Evolutionary conservation across 805 yeast genomes (phyloP), one percentile per base, ranked within the genome.

Genomic region (Cyberlindnera euphorbiae): DNA sequence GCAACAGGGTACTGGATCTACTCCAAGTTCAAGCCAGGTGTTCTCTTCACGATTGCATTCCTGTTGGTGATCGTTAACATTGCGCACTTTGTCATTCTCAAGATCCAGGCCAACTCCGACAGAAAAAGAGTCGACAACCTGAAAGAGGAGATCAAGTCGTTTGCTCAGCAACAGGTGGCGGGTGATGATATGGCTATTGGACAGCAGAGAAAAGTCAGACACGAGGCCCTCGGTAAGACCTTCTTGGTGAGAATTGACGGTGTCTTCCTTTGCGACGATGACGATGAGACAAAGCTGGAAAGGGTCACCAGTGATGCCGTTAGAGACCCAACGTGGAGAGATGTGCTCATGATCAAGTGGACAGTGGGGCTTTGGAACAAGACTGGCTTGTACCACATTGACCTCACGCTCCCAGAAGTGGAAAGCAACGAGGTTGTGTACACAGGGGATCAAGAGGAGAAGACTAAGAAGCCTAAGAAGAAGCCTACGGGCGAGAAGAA

Each of bases 1-100:
- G 85, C 42, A 0, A 33, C 41, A 2, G 44, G 79, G 12, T 19
- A 19, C 22, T 69, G 77, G 15, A 85, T 82, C 66, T 67, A 67
- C 44, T 75, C 82, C 56, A 56, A 75, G 53, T 87, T 69, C 69
- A 73, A 81, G 52, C 96, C 88, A 16, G 81, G 82, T 26, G 55
- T 73, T 22, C 47, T 69, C 9, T 55, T 77, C 32, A 74, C 83
- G 0, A 26, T 79, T 2, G 47, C 63, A 4, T 64, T 82, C 23
- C 52, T 85, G 19, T 74, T 66, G 36, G 24, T 75, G 1, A 45
- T 82, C 9, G 62, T 74, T 18, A 69, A 81, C 23, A 51, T 61
- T 1, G 73, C 79, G 28, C 95, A 87, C 49, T 80, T 63, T 48
- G 59, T 71, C 12, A 60, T 79, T 5, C 57, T 81, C 36, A 68